phyloP scores from a whole-genome alignment of 1,284 basidiomycete genomes.

The Xerocomus nothofagi region DNA sequence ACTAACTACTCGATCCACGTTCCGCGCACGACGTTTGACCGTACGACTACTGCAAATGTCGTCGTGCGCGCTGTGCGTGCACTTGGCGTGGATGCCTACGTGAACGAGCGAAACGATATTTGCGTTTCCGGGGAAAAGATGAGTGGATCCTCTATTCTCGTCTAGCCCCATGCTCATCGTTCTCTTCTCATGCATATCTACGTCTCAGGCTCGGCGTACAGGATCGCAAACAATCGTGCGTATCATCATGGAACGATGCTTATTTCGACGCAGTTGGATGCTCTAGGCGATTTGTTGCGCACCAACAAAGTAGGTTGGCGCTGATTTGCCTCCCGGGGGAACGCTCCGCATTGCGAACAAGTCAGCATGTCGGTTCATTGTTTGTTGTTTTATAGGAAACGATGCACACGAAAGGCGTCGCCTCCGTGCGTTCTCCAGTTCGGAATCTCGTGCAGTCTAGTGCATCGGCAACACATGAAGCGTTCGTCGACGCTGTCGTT shows the following conservation, averaged over 20 bases:
- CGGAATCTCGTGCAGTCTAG: slow-evolving; percentile 74
- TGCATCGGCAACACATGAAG: slow-evolving; percentile 58
- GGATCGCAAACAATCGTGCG: slow-evolving; percentile 87
- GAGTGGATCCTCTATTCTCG: slow-evolving; percentile 38
- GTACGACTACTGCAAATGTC: slow-evolving; percentile 77
- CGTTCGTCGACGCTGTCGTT: slow-evolving; percentile 74
- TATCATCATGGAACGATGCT: slow-evolving; percentile 99
- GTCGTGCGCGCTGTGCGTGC: slow-evolving; percentile 78
- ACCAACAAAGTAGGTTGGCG: slow-evolving; percentile 61
- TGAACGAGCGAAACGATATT: slow-evolving; percentile 93
- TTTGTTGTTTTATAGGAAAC: slow-evolving; percentile 48
- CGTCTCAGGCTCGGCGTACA: slow-evolving; percentile 98
- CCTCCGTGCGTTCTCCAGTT: slow-evolving; percentile 91
- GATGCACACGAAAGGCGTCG: slow-evolving; percentile 84
- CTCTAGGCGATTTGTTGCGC: slow-evolving; percentile 71
- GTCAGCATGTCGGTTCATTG: background rate
- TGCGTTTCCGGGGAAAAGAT: slow-evolving; percentile 86
- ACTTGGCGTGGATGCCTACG: slow-evolving; percentile 69
- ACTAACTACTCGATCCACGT: slow-evolving; percentile 97
- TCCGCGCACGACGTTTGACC: slow-evolving; percentile 78
- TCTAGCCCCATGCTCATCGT: slow-evolving; percentile 2
- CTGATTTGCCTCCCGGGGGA: background rate
- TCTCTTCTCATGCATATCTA: slow-evolving; percentile 36
- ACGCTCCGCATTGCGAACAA: background rate
- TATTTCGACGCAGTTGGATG: slow-evolving; percentile 74